phyloP scores from a whole-genome alignment of 2,329 filamentous ascomycete species.

The Aspergillus cejpii region DNA sequence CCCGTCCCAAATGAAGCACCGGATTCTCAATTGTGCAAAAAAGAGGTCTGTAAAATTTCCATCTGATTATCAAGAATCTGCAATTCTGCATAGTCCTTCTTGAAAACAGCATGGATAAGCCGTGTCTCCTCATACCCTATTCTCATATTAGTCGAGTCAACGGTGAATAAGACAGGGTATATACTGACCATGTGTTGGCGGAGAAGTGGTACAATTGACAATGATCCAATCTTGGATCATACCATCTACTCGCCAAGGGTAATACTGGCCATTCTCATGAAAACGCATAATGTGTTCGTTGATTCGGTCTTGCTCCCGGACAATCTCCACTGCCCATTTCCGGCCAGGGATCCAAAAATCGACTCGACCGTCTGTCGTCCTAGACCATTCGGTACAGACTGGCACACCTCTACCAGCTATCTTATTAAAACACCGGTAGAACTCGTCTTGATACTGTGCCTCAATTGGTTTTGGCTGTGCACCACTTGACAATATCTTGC shows the following conservation, averaged over 20 bases:
- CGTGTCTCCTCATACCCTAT: conserved; percentile 2
- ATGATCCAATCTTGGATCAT: conserved; percentile 5
- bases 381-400: conserved; percentile 4
- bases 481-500: conserved; percentile 2
- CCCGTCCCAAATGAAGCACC: conserved; percentile 2
- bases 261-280: conserved; percentile 2
- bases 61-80: conserved; percentile 1
- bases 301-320: conserved; percentile 3
- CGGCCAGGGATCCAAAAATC: conserved; percentile 3
- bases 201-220: conserved; percentile 4
- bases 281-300: conserved; percentile 4
- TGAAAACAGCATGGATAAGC: conserved; percentile 3
- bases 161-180: conserved; percentile 1
- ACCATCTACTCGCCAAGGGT: conserved; percentile 2
- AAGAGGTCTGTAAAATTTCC: conserved; percentile 1
- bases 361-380: conserved; percentile 1
- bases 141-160: conserved; percentile 4
- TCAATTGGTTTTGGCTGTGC: conserved; percentile 1
- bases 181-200: conserved; percentile 2
- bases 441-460: conserved; percentile 5
- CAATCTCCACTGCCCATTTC: conserved; percentile 4
- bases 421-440: conserved; percentile 1
- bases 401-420: conserved; percentile 3
- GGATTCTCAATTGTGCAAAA: conserved; percentile 2
- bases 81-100: neutral